A percentile compares a stretch with the other conserved stretches of the same genome.
Conservation (phyloP, 2,329 filamentous ascomycete genomes). For the Ramularia endophylla region DNA sequence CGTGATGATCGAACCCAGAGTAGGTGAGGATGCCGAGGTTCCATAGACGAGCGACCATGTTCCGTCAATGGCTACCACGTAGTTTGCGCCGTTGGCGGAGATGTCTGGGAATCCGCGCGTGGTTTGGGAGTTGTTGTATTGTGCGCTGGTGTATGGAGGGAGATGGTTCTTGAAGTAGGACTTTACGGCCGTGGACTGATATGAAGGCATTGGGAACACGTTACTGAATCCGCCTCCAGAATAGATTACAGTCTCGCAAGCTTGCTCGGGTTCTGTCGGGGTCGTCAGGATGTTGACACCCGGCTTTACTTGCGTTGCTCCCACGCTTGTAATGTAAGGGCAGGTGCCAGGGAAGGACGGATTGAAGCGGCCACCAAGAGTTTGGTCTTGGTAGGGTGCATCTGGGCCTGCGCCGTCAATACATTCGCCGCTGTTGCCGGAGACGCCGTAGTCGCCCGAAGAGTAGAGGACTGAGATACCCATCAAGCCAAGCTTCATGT, state of each 20-base stretch:
- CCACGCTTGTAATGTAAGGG: constrained; percentile 31
- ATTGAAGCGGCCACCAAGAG: constrained; percentile 37
- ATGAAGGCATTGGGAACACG: constrained; percentile 41
- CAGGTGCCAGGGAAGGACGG: constrained; percentile 44
- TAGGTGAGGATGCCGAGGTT: constrained; percentile 47
- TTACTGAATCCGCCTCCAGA: constrained; percentile 45
- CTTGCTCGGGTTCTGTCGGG: constrained; percentile 35
- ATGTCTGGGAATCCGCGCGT: constrained; percentile 31
- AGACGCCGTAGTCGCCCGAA: constrained; percentile 43
- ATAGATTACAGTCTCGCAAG: constrained; percentile 26
- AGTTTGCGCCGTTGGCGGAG: constrained; percentile 29
- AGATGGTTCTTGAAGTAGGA: constrained; percentile 36
- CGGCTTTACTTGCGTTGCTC: constrained; percentile 12
- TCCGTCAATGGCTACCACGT: constrained; percentile 39
- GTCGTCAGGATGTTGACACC: constrained; percentile 18
- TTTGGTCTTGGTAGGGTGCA: constrained; percentile 26
- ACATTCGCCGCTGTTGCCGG: constrained; percentile 27
- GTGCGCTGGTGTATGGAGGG: constrained; percentile 13
- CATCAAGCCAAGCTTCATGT: constrained; percentile 51
- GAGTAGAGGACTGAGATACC: constrained; percentile 46
- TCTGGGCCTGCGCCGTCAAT: constrained; percentile 16
- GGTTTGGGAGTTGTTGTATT: constrained; percentile 16
- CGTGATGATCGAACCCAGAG: constrained; percentile 45
- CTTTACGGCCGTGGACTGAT: constrained; percentile 40
- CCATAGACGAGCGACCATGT: constrained; percentile 42